Evolutionary conservation across 1,284 basidiomycete genomes (phyloP).

Genomic region (Rhodotorula glutinis): DNA sequence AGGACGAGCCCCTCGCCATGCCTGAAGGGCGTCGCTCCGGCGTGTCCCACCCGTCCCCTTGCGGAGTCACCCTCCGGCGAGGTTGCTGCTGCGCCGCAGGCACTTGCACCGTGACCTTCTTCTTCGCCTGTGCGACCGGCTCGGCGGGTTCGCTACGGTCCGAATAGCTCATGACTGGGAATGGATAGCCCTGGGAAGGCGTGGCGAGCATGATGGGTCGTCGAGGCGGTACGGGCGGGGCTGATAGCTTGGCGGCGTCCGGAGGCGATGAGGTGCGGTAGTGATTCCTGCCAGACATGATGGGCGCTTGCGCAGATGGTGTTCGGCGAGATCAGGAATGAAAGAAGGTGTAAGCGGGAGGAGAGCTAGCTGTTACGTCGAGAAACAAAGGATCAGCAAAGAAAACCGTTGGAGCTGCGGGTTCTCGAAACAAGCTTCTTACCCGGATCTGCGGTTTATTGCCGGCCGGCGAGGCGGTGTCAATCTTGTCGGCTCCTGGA

Average conservation of each 20-base stretch:
- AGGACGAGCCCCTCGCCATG: conserved; percentile 6
- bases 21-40: neutral
- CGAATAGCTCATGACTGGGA: conserved; percentile 12
- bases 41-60: conserved; percentile 14
- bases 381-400: too few relatives aligned
- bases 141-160: neutral
- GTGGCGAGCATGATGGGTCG: conserved; percentile 15
- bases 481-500: too few relatives aligned
- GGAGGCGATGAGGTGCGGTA: neutral
- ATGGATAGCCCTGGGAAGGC: conserved; percentile 23
- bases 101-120: neutral
- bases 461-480: too few relatives aligned
- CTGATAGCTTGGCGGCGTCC: neutral
- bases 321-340: neutral
- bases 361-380: too few relatives aligned
- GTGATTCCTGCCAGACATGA: neutral
- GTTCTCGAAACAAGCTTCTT: too few relatives aligned
- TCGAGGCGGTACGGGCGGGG: neutral
- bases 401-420: too few relatives aligned
- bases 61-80: neutral
- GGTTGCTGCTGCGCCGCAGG: neutral
- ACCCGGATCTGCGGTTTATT: too few relatives aligned
- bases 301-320: neutral
- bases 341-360: neutral
- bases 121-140: neutral